A percentile compares a stretch with the other conserved stretches of the same genome.
Evolutionary conservation across 2,329 filamentous ascomycete genomes (phyloP).

Genomic region (Aspergillus hortae): DNA sequence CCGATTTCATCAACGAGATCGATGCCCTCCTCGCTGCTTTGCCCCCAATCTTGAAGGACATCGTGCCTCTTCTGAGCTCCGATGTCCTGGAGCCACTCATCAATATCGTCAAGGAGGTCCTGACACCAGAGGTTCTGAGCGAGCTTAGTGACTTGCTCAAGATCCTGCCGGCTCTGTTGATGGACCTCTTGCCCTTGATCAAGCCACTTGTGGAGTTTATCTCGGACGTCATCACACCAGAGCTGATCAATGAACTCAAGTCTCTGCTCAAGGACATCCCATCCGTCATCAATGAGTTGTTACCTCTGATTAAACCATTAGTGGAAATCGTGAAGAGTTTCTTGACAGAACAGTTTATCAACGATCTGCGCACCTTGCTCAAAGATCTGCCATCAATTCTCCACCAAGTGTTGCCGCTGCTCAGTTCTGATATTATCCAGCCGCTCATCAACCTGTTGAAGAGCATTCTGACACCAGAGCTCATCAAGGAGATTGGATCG

Average conservation of each 20-base stretch:
- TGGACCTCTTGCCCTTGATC: background rate
- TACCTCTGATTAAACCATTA: background rate
- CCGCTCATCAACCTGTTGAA: background rate
- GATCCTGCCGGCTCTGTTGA: background rate
- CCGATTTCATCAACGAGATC: background rate
- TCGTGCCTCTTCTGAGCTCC: background rate
- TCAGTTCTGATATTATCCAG: background rate
- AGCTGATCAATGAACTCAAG: background rate
- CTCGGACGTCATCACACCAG: background rate
- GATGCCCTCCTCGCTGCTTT: background rate
- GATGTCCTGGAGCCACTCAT: background rate
- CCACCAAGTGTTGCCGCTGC: background rate
- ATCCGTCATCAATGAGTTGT: background rate
- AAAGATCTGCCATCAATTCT: background rate
- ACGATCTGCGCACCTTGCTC: background rate
- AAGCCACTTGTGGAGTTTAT: background rate
- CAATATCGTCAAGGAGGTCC: background rate
- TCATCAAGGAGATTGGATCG: background rate
- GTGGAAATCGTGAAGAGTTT: background rate
- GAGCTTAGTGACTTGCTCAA: background rate
- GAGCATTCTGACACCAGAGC: background rate
- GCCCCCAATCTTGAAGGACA: background rate
- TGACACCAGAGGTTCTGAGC: background rate
- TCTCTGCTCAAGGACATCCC: background rate
- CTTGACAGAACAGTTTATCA: background rate